Percentiles rank a stretch among this genome's conserved stretches.
Evolutionary conservation across 345 rosid genomes (phyloP).

Genomic region (Gossypium thurberi): DNA sequence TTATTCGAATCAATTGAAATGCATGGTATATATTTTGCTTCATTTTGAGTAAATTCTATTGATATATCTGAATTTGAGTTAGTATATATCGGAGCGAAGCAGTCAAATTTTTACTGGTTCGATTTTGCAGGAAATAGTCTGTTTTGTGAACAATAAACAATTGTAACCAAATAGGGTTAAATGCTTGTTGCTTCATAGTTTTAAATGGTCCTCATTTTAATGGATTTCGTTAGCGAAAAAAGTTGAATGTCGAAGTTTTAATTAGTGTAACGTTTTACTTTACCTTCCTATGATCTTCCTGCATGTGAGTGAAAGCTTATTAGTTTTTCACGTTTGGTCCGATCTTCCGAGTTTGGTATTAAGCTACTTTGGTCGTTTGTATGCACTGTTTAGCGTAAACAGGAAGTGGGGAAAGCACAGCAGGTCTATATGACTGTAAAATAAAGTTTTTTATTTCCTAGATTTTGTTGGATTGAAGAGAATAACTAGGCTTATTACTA

Average conservation of each 20-base stretch:
- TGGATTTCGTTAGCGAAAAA: background rate
- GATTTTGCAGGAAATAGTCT: background rate
- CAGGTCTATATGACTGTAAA: background rate
- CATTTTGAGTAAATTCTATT: background rate
- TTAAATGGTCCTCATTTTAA: background rate
- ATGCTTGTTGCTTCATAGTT: background rate
- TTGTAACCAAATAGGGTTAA: background rate
- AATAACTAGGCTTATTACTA: background rate
- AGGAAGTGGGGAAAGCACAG: background rate
- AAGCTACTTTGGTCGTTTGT: background rate
- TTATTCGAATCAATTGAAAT: background rate
- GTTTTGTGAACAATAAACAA: background rate
- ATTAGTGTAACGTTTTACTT: background rate
- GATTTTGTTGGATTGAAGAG: background rate
- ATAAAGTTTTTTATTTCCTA: background rate
- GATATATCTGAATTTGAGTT: background rate
- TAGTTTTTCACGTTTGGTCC: background rate
- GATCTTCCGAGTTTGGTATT: background rate
- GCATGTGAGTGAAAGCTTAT: conserved; percentile 6
- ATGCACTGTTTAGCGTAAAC: background rate
- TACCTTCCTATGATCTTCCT: background rate
- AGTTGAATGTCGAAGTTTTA: background rate
- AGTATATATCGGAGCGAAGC: background rate
- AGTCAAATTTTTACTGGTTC: background rate
- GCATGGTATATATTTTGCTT: background rate